phyloP scores from a whole-genome alignment of 176 grass and related monocot genomes.

The Carex kokanica region DNA sequence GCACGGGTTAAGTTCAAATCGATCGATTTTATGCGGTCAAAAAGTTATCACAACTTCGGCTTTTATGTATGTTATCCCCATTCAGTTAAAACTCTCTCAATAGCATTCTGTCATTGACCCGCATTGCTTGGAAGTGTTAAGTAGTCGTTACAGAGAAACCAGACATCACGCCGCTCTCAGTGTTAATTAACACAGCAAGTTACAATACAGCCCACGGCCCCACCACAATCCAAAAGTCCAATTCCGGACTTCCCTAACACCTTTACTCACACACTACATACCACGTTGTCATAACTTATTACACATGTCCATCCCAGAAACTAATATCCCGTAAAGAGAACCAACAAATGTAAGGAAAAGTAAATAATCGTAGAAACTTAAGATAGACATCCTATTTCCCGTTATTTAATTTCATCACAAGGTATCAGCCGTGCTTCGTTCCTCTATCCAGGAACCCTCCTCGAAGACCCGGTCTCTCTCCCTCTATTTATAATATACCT shows the following conservation, averaged over 20 bases:
- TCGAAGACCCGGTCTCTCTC: neutral
- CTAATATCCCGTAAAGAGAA: too few relatives aligned
- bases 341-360: neutral
- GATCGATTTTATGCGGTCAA: neutral
- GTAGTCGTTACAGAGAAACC: neutral
- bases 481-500: neutral
- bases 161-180: neutral
- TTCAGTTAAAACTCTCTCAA: neutral
- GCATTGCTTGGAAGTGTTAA: neutral
- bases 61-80: neutral
- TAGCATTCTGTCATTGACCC: neutral
- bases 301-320: neutral
- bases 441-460: slow-evolving; percentile 9
- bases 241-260: neutral
- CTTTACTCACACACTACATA: neutral
- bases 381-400: neutral
- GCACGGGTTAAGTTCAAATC: too few relatives aligned
- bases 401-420: neutral
- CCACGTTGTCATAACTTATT: neutral
- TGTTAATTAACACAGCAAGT: neutral
- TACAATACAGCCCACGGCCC: neutral
- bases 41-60: neutral
- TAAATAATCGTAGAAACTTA: neutral
- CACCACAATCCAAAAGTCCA: neutral
- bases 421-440: neutral